These are phyloP conservation scores for Acanthamoeba lenticulata DNA, from an alignment of 208 protist genomes.

Conservation along the genomic window DNA sequence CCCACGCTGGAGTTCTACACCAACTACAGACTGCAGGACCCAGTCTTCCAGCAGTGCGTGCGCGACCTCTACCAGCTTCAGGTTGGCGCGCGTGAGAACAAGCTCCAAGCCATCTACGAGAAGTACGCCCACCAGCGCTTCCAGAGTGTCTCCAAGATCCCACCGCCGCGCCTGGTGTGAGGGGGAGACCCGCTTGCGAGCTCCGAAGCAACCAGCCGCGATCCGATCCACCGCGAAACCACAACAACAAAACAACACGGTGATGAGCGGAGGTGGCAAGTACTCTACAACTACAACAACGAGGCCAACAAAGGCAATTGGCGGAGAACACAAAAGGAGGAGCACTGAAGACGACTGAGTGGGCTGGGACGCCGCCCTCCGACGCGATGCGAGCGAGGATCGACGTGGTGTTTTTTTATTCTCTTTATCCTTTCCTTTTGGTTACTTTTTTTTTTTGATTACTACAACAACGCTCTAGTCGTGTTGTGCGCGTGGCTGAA, in stretches of 20 bases:
- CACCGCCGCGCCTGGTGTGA: neutral
- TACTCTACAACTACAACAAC: neutral
- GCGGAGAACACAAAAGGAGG: neutral
- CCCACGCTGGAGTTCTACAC: conserved; percentile 62
- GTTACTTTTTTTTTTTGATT: neutral
- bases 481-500: too few relatives aligned
- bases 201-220: neutral
- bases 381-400: conserved; percentile 9
- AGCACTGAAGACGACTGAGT: neutral
- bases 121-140: conserved; percentile 60
- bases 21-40: neutral
- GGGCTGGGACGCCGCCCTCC: neutral
- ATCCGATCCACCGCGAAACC: neutral
- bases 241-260: neutral
- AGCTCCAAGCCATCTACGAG: conserved; percentile 24
- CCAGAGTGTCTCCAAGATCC: conserved; percentile 26
- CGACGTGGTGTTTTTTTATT: neutral
- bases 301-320: neutral
- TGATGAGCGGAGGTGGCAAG: neutral
- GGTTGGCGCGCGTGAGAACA: conserved; percentile 8
- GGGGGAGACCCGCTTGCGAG: neutral
- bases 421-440: neutral
- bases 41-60: conserved; percentile 54
- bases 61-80: conserved; percentile 36
- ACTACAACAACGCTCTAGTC: neutral